These are phyloP conservation scores for Rhodotorula mucilaginosa DNA, from an alignment of 1,284 basidiomycete genomes.

Conservation along the genomic window DNA sequence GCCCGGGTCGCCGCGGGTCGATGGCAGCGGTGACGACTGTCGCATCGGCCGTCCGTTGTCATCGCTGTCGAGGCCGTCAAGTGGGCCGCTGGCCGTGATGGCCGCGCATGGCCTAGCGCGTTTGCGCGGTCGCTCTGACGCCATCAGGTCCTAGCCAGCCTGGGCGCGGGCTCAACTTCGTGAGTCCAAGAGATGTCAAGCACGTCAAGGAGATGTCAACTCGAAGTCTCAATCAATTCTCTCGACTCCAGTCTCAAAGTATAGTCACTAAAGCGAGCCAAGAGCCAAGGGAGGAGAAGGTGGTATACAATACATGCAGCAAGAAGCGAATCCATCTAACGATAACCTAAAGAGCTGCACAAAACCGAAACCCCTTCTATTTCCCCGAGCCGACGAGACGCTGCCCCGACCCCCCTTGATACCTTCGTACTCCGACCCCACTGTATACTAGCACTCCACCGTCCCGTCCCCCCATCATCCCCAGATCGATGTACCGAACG, in stretches of 20 bases:
- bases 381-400: too few species aligned
- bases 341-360: background rate
- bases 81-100: too few species aligned
- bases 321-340: too few species aligned
- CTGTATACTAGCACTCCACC: background rate
- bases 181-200: background rate
- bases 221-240: background rate
- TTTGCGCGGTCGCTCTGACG: too few species aligned
- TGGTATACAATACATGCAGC: too few species aligned
- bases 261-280: too few species aligned
- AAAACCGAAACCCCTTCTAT: background rate
- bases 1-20: too few species aligned
- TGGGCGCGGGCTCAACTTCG: background rate
- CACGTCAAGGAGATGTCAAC: background rate
- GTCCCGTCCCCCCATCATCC: background rate
- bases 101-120: too few species aligned
- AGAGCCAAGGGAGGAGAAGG: too few species aligned
- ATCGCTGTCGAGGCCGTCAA: background rate
- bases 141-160: background rate
- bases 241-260: background rate
- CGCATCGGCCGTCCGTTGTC: background rate
- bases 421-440: background rate
- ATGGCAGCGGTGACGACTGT: background rate
- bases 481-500: slow-evolving; percentile 10
- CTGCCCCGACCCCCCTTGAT: background rate